A percentile compares a stretch with the other conserved stretches of the same genome.
Evolutionary conservation across 2,329 filamentous ascomycete genomes (phyloP).

Genomic region (Clarireedia paspali): DNA sequence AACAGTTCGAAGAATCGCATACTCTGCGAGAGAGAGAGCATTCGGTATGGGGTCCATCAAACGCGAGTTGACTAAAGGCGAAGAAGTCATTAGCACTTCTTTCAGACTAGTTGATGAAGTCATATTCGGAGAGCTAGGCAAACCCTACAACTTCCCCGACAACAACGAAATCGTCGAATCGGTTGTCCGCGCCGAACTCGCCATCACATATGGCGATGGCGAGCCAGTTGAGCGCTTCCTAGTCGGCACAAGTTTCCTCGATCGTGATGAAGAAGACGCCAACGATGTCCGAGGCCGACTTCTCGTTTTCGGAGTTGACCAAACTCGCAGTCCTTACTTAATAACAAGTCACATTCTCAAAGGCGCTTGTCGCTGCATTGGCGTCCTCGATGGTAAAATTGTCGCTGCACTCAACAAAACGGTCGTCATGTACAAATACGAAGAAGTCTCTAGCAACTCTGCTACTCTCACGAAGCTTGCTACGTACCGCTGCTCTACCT

Average conservation of each 20-base stretch:
- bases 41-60: conserved; percentile 86
- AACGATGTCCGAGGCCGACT: conserved; percentile 64
- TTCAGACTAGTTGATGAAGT: conserved; percentile 89
- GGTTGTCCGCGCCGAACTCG: conserved; percentile 69
- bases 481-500: conserved; percentile 73
- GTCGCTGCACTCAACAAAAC: conserved; percentile 88
- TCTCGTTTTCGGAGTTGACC: conserved; percentile 74
- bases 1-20: conserved; percentile 80
- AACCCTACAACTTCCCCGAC: conserved; percentile 46
- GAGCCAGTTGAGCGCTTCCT: conserved; percentile 69
- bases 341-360: conserved; percentile 63
- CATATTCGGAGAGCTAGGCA: conserved; percentile 68
- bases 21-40: conserved; percentile 68
- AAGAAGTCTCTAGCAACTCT: conserved; percentile 46
- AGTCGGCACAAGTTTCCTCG: conserved; percentile 74
- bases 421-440: conserved; percentile 52
- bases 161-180: conserved; percentile 73
- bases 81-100: conserved; percentile 70
- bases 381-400: conserved; percentile 66
- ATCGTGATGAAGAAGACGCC: conserved; percentile 43
- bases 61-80: conserved; percentile 60
- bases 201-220: conserved; percentile 47
- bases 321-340: conserved; percentile 63
- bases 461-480: conserved; percentile 62
- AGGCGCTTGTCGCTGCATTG: conserved; percentile 74